phyloP scores from a whole-genome alignment of 352 stramenopile species.

The Pseudoperonospora humuli region DNA sequence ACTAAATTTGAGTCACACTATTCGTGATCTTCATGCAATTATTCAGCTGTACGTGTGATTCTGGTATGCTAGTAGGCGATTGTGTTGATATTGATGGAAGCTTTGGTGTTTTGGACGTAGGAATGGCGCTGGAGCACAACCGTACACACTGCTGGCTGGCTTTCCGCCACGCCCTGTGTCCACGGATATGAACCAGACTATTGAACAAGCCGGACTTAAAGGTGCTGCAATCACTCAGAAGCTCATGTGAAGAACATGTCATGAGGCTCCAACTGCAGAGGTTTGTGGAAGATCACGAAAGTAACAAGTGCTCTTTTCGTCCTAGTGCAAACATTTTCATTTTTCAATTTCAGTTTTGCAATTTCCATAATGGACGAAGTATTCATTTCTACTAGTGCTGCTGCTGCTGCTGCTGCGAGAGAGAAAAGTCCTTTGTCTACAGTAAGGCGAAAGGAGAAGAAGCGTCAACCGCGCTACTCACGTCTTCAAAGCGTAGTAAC shows the following conservation, averaged over 20 bases:
- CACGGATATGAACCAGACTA: constrained; percentile 72
- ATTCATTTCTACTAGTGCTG: too few relatives aligned
- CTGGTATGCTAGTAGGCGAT: neutral
- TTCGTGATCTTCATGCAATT: constrained; percentile 83
- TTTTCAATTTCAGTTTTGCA: neutral
- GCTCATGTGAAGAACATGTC: constrained; percentile 53
- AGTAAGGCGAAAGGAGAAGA: too few relatives aligned
- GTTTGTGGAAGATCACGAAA: neutral
- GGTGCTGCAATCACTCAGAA: constrained; percentile 90
- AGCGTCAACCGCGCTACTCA: too few relatives aligned
- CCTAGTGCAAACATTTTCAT: neutral
- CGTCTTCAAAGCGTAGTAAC: too few relatives aligned
- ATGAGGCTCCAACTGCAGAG: neutral
- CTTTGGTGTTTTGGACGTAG: constrained; percentile 18
- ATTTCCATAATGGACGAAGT: neutral
- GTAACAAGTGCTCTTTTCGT: too few relatives aligned
- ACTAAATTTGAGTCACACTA: constrained; percentile 84
- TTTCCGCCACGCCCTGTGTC: constrained; percentile 88
- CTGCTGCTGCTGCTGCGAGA: too few relatives aligned
- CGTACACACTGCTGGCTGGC: constrained; percentile 88
- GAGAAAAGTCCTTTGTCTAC: too few relatives aligned
- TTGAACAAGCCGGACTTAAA: constrained; percentile 89
- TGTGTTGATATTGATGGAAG: neutral
- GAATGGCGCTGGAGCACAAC: constrained; percentile 54
- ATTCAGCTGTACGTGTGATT: constrained; percentile 58